phyloP scores from a whole-genome alignment of 2,329 filamentous ascomycete species.

The Didymella segeticola region DNA sequence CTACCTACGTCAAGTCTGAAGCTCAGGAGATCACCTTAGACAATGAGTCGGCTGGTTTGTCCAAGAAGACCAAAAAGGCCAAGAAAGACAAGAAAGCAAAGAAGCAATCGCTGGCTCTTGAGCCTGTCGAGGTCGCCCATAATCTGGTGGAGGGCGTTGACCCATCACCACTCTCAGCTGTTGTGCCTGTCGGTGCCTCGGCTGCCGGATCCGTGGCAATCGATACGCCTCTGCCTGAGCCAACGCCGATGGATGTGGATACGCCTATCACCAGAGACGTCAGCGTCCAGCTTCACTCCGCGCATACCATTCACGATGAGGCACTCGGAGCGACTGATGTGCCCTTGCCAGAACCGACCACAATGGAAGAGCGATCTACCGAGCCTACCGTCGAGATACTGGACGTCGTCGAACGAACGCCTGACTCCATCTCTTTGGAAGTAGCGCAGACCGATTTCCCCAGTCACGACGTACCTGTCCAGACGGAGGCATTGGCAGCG shows the following conservation, averaged over 20 bases:
- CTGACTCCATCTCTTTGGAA: not conserved
- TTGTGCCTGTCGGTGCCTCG: not conserved
- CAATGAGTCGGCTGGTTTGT: conserved; percentile 20
- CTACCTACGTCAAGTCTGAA: conserved; percentile 9
- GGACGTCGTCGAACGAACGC: not conserved
- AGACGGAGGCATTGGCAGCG: not conserved
- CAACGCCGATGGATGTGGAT: conserved; percentile 4
- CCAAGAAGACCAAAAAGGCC: conserved; percentile 34
- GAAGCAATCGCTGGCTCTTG: conserved; percentile 20
- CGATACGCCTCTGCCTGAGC: not conserved
- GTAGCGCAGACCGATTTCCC: not conserved
- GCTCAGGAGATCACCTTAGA: conserved; percentile 16
- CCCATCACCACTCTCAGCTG: conserved; percentile 2
- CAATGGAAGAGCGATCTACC: not conserved
- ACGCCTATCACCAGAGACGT: not conserved
- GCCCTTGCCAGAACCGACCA: not conserved
- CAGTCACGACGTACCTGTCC: not conserved
- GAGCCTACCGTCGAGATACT: not conserved
- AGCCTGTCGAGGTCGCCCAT: conserved; percentile 8
- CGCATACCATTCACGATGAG: not conserved
- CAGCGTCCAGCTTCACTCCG: not conserved
- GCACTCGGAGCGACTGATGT: not conserved
- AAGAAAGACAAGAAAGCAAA: conserved; percentile 44
- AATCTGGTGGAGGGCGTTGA: not conserved
- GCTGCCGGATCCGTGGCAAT: not conserved